A percentile compares a stretch with the other conserved stretches of the same genome.
phyloP scores from a whole-genome alignment of 345 rosid species.

The Cochlearia excelsa region DNA sequence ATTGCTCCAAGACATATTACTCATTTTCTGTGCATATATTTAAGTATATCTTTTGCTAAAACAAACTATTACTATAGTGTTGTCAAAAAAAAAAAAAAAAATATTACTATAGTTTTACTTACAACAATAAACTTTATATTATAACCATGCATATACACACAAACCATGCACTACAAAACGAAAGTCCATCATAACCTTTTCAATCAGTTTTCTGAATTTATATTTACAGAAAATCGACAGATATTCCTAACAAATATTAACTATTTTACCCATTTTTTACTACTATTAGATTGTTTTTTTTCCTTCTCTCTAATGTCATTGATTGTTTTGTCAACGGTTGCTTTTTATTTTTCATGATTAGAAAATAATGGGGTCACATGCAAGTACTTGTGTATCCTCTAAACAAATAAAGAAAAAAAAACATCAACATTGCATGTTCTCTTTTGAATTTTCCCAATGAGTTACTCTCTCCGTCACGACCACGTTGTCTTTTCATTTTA shows the following conservation, averaged over 20 bases:
- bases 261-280: neutral
- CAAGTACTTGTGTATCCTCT: constrained; percentile 19
- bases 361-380: constrained; percentile 41
- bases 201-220: neutral
- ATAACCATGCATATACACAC: constrained; percentile 29
- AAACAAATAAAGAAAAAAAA: constrained; percentile 22
- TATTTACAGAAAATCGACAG: constrained; percentile 20
- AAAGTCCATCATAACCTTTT: constrained; percentile 26
- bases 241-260: constrained; percentile 26
- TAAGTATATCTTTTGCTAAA: constrained; percentile 3
- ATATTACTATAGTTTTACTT: constrained; percentile 6
- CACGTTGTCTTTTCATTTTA: constrained; percentile 27
- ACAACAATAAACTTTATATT: constrained; percentile 23
- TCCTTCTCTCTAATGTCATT: neutral
- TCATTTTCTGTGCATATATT: constrained; percentile 23
- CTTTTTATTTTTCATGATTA: constrained; percentile 27
- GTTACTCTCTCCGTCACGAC: constrained; percentile 31
- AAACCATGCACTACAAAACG: constrained; percentile 22
- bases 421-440: constrained; percentile 36
- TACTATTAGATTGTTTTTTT: too few relatives aligned
- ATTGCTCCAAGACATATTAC: constrained; percentile 27
- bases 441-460: constrained; percentile 37
- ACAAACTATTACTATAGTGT: neutral
- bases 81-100: neutral
- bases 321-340: constrained; percentile 36